Conservation (phyloP, 768 basidiomycete genomes). For the Lentinula aciculospora region DNA sequence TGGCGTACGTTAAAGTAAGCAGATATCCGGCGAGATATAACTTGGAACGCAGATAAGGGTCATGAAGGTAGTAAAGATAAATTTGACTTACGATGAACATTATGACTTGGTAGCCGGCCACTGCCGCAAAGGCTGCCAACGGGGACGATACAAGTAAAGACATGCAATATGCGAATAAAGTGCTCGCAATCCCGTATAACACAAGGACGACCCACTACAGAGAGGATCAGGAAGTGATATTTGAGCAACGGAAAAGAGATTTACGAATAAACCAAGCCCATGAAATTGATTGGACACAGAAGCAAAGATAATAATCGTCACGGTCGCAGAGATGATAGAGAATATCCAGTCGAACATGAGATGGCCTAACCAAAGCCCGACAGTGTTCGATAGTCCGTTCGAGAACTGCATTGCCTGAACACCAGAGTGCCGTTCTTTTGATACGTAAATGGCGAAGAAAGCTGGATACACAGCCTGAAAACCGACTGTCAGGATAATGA, state of each 20-base stretch:
- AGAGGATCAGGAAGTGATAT: background rate
- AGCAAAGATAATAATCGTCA: constrained; percentile 60
- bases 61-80: background rate
- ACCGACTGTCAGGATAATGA: background rate
- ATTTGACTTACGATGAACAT: constrained; percentile 56
- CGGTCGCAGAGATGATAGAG: constrained; percentile 52
- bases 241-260: constrained; percentile 8
- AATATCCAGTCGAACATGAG: constrained; percentile 66
- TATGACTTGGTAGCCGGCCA: constrained; percentile 69
- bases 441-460: constrained; percentile 75
- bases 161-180: constrained; percentile 64
- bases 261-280: constrained; percentile 60
- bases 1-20: constrained; percentile 68
- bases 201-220: constrained; percentile 65
- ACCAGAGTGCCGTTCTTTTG: constrained; percentile 61
- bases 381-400: constrained; percentile 65
- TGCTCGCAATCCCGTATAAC: constrained; percentile 62
- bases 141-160: constrained; percentile 59
- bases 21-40: constrained; percentile 65
- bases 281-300: constrained; percentile 55
- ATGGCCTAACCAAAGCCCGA: constrained; percentile 77
- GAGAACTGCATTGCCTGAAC: constrained; percentile 83
- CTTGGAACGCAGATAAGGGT: constrained; percentile 23
- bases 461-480: constrained; percentile 70
- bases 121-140: constrained; percentile 66